Evolutionary conservation across 768 basidiomycete species (phyloP).

Genomic region (Myochromella boudieri): DNA sequence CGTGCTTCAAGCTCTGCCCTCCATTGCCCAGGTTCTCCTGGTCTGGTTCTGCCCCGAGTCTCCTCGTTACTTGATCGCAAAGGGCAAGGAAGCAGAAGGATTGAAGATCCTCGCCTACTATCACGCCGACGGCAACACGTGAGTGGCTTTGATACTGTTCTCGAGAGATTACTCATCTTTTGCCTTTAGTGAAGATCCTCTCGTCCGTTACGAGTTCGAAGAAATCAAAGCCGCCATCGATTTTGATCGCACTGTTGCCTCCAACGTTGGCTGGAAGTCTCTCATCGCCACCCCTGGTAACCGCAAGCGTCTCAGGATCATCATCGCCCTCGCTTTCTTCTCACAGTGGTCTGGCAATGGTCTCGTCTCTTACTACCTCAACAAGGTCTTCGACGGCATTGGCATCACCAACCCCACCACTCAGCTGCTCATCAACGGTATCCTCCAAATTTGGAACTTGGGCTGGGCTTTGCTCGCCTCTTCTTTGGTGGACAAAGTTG

Average conservation of each 20-base stretch:
- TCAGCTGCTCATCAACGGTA: slow-evolving; percentile 83
- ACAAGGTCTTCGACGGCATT: slow-evolving; percentile 65
- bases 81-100: slow-evolving; percentile 71
- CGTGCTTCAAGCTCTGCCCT: slow-evolving; percentile 67
- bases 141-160: slow-evolving; percentile 12
- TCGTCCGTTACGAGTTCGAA: slow-evolving; percentile 72
- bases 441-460: slow-evolving; percentile 84
- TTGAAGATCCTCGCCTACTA: slow-evolving; percentile 74
- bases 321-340: slow-evolving; percentile 78
- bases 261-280: slow-evolving; percentile 67
- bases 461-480: slow-evolving; percentile 58
- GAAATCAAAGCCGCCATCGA: slow-evolving; percentile 81
- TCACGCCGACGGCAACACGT: slow-evolving; percentile 75
- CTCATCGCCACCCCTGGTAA: slow-evolving; percentile 70
- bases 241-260: slow-evolving; percentile 58
- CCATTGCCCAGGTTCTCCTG: slow-evolving; percentile 62
- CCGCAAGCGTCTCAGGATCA: slow-evolving; percentile 72
- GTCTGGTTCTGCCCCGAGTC: slow-evolving; percentile 79
- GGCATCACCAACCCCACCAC: slow-evolving; percentile 60
- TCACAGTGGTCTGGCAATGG: slow-evolving; percentile 88
- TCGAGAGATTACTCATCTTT: neutral
- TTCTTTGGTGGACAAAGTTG: slow-evolving; percentile 61
- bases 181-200: slow-evolving; percentile 49
- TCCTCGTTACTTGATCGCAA: slow-evolving; percentile 80
- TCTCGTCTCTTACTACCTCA: slow-evolving; percentile 82